phyloP scores from a whole-genome alignment of 768 basidiomycete genomes.

The Phanerodontia chrysosporium region DNA sequence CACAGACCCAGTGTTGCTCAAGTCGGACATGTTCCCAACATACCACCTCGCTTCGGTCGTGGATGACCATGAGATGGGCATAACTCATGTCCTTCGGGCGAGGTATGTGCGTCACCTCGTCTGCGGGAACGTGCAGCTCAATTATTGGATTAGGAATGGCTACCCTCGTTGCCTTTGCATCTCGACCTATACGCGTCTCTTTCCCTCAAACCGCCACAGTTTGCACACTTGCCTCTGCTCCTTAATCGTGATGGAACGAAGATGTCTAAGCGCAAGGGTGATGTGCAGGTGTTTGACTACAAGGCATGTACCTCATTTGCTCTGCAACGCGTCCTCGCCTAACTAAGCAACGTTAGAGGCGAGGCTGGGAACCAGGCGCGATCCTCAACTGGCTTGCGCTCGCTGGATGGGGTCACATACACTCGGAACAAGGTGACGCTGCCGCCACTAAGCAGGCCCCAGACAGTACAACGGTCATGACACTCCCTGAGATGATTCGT shows the following conservation, averaged over 20 bases:
- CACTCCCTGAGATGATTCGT: slow-evolving; percentile 58
- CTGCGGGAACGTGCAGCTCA: not conserved
- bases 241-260: slow-evolving; percentile 89
- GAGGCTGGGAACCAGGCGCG: slow-evolving; percentile 88
- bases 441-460: slow-evolving; percentile 39
- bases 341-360: slow-evolving; percentile 40
- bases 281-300: slow-evolving; percentile 83
- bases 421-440: slow-evolving; percentile 27
- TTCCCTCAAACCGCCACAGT: slow-evolving; percentile 65
- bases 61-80: slow-evolving; percentile 94
- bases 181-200: slow-evolving; percentile 84
- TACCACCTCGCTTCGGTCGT: slow-evolving; percentile 96
- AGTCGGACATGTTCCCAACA: slow-evolving; percentile 90
- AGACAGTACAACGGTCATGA: slow-evolving; percentile 63
- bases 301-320: slow-evolving; percentile 44
- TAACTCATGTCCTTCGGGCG: slow-evolving; percentile 95
- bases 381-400: slow-evolving; percentile 91
- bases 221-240: slow-evolving; percentile 88
- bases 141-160: slow-evolving; percentile 74
- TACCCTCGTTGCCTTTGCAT: slow-evolving; percentile 89
- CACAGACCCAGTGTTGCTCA: slow-evolving; percentile 89
- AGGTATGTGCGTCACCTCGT: slow-evolving; percentile 45
- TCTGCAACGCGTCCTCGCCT: not conserved
- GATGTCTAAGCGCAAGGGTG: slow-evolving; percentile 91
- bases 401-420: slow-evolving; percentile 80